Percentiles rank a stretch among this genome's conserved stretches.
These are phyloP conservation scores for Sesbania bispinosa DNA, from an alignment of 306 rosid genomes.

Conservation along the genomic window DNA sequence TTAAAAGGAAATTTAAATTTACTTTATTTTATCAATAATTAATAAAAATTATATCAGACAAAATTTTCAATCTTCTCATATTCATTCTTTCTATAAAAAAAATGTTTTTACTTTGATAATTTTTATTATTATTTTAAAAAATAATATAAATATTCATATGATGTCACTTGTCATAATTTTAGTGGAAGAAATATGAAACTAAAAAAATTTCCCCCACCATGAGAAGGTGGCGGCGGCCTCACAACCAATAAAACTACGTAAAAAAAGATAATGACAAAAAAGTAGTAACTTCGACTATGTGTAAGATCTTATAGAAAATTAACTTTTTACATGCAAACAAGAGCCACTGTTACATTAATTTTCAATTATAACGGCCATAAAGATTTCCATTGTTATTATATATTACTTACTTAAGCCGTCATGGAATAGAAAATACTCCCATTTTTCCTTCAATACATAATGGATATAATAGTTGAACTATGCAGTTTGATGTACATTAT, in stretches of 20 bases:
- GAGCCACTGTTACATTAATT: neutral
- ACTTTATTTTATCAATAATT: no score
- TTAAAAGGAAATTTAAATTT: no score
- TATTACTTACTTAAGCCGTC: slow-evolving; percentile 17
- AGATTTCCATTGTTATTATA: neutral
- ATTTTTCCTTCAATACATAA: neutral
- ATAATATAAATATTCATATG: no score
- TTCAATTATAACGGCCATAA: neutral
- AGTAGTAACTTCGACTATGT: no score
- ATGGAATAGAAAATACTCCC: neutral
- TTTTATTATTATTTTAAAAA: no score
- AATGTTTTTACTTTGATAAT: no score
- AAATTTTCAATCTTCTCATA: no score
- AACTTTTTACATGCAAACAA: neutral
- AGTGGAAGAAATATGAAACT: no score
- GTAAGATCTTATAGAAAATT: neutral
- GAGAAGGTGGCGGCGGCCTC: neutral
- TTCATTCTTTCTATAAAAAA: no score
- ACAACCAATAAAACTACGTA: neutral
- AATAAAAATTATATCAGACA: no score
- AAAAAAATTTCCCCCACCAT: no score
- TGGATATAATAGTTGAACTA: neutral
- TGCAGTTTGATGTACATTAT: neutral
- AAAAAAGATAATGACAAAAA: neutral
- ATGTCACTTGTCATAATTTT: no score